Conservation (phyloP, 345 rosid genomes). For the Euphorbia pulcherrima region DNA sequence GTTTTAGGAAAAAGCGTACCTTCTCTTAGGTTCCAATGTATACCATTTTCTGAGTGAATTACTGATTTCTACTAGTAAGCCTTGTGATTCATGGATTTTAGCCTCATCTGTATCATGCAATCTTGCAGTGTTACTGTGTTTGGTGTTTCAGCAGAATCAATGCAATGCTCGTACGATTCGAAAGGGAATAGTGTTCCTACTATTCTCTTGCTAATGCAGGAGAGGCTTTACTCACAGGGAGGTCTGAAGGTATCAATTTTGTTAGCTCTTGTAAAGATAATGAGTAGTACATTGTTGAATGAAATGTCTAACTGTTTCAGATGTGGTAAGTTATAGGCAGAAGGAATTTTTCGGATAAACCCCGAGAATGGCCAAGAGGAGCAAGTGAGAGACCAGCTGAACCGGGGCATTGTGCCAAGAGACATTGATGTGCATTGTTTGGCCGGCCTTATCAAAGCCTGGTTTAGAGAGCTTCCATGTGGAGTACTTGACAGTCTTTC, state of each 20-base stretch:
- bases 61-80: not conserved
- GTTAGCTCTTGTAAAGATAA: not conserved
- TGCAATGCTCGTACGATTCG: slow-evolving; percentile 80
- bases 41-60: not conserved
- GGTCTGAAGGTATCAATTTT: slow-evolving; percentile 64
- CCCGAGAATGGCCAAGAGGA: slow-evolving; percentile 95
- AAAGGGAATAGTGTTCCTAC: slow-evolving; percentile 91
- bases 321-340: slow-evolving; percentile 48
- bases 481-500: slow-evolving; percentile 97
- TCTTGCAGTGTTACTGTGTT: slow-evolving; percentile 78
- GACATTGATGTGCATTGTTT: slow-evolving; percentile 85
- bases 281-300: not conserved
- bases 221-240: slow-evolving; percentile 62
- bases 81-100: slow-evolving; percentile 8
- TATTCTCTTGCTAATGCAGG: slow-evolving; percentile 88
- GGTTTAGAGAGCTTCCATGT: slow-evolving; percentile 94
- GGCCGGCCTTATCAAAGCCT: slow-evolving; percentile 95
- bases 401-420: slow-evolving; percentile 83
- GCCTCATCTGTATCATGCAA: slow-evolving; percentile 11
- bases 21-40: not conserved
- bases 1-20: not conserved
- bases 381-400: slow-evolving; percentile 81
- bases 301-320: slow-evolving; percentile 10
- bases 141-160: slow-evolving; percentile 95
- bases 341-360: slow-evolving; percentile 92